Evolutionary conservation across 495 filamentous ascomycete species (phyloP).

Genomic region (Melanomma pulvis-pyrius): DNA sequence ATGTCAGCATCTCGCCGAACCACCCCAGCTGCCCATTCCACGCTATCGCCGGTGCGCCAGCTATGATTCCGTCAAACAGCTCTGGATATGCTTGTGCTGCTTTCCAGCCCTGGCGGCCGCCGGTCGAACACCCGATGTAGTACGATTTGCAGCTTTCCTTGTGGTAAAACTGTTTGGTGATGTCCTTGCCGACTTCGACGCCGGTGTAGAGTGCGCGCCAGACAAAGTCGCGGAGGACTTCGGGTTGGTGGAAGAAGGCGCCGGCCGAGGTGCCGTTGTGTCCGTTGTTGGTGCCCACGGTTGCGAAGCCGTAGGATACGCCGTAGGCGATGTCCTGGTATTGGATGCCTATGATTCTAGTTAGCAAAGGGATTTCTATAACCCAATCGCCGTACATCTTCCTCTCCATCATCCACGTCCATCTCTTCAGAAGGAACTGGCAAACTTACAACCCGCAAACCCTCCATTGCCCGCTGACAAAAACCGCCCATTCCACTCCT

Average conservation of each 20-base stretch:
- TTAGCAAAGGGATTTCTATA: too few species aligned
- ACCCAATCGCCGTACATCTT: too few species aligned
- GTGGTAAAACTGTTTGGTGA: conserved; percentile 18
- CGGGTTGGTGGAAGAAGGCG: conserved; percentile 5
- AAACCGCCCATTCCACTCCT: conserved; percentile 17
- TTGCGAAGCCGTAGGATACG: conserved; percentile 4
- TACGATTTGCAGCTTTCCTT: conserved; percentile 7
- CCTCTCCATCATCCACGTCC: too few species aligned
- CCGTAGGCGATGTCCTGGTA: conserved; percentile 15
- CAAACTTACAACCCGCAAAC: conserved; percentile 11
- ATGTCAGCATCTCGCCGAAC: background rate
- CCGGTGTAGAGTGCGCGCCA: conserved; percentile 9
- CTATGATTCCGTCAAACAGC: conserved; percentile 21
- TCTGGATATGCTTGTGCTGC: conserved; percentile 18
- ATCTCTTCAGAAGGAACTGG: background rate
- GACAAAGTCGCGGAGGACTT: conserved; percentile 18
- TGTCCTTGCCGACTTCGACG: background rate
- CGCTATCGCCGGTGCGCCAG: conserved; percentile 14
- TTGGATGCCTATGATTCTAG: conserved; percentile 7
- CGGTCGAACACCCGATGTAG: conserved; percentile 17
- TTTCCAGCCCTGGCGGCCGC: conserved; percentile 23
- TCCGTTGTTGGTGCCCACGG: conserved; percentile 4
- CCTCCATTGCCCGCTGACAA: conserved; percentile 13
- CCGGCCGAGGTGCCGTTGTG: conserved; percentile 15
- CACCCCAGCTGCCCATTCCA: background rate